Conservation (phyloP, 805 yeast species). For the Suhomyces xylopsoci region DNA sequence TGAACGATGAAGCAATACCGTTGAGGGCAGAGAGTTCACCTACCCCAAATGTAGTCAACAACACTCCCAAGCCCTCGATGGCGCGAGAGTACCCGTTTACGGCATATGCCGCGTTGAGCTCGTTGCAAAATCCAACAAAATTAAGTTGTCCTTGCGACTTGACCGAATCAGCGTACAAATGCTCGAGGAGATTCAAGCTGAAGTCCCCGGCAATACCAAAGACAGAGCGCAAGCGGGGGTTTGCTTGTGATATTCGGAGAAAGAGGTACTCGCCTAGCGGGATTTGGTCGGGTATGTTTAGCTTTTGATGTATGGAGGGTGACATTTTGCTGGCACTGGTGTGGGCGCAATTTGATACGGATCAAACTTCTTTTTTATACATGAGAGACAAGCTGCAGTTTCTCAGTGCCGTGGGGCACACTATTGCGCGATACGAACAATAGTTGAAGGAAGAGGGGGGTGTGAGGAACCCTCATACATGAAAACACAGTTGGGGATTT, state of each 20-base stretch:
- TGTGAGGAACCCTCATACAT: not conserved
- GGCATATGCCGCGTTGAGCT: constrained; percentile 83
- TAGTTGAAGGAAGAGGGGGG: not conserved
- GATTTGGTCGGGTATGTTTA: constrained; percentile 15
- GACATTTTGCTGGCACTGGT: not conserved
- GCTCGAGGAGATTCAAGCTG: constrained; percentile 65
- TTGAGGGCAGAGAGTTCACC: constrained; percentile 85
- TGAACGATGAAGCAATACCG: constrained; percentile 78
- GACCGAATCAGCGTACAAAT: constrained; percentile 48
- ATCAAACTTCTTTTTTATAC: not conserved
- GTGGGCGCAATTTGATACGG: not conserved
- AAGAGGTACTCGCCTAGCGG: constrained; percentile 68
- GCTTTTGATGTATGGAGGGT: not conserved
- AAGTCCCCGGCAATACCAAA: constrained; percentile 84
- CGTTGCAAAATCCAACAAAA: constrained; percentile 88
- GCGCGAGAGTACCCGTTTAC: constrained; percentile 85
- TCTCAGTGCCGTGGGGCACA: not conserved
- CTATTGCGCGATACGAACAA: not conserved
- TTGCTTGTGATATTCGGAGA: constrained; percentile 51
- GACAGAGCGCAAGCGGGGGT: constrained; percentile 48
- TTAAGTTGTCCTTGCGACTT: constrained; percentile 37
- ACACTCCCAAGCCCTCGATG: constrained; percentile 57
- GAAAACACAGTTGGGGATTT: not conserved
- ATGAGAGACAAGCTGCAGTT: not conserved
- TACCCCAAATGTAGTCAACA: constrained; percentile 78